phyloP scores from a whole-genome alignment of 768 basidiomycete species.

The Lactifluus volemus region DNA sequence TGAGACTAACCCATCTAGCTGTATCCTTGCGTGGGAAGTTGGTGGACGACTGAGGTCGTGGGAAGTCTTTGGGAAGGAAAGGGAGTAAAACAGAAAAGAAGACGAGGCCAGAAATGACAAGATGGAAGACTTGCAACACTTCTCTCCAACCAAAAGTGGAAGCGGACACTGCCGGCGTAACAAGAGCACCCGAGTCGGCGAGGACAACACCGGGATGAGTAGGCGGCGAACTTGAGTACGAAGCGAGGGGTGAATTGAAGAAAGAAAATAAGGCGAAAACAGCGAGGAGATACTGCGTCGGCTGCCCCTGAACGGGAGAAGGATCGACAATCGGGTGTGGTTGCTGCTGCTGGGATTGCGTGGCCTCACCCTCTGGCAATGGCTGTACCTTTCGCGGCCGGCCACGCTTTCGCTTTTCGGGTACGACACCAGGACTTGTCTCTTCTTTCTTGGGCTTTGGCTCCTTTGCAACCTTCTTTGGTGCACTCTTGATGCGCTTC shows the following conservation, averaged over 20 bases:
- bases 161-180: constrained; percentile 13
- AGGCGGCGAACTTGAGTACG: constrained; percentile 31
- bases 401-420: constrained; percentile 80
- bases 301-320: constrained; percentile 16
- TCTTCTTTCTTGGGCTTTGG: constrained; percentile 35
- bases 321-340: constrained; percentile 15
- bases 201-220: constrained; percentile 54
- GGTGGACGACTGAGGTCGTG: background rate
- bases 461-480: constrained; percentile 28
- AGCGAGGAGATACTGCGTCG: constrained; percentile 64
- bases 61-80: constrained; percentile 31
- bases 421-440: constrained; percentile 29
- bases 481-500: constrained; percentile 52
- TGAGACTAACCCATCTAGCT: constrained; percentile 23
- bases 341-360: constrained; percentile 16
- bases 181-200: constrained; percentile 27
- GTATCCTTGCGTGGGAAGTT: constrained; percentile 12
- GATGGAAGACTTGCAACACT: constrained; percentile 53
- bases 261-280: constrained; percentile 81
- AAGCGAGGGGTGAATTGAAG: constrained; percentile 65
- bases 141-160: constrained; percentile 41
- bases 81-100: constrained; percentile 47
- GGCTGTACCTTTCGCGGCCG: constrained; percentile 66
- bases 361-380: constrained; percentile 26
- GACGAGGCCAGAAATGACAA: constrained; percentile 55